Evolutionary conservation across 768 basidiomycete species (phyloP), one percentile per base, ranked within the genome.

Genomic region (Pulveroboletus sp.): DNA sequence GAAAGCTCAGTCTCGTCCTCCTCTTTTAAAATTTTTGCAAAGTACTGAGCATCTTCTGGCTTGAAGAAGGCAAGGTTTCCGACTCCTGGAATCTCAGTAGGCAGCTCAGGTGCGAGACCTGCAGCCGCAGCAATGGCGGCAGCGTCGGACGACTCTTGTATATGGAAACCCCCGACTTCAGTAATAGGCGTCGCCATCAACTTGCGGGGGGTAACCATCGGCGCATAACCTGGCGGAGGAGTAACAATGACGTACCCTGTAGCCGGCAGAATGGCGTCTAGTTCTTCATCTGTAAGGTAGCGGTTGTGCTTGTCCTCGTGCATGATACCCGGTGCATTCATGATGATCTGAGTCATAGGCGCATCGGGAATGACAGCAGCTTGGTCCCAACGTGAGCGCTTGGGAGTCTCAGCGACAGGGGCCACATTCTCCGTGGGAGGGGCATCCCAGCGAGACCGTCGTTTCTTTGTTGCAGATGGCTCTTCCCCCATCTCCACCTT

Each of bases 41-140:
- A 98, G 71, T 98, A 99, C 66, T 94, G 87, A 2, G 94, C 93
- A 58, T 99, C 96, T 71, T 99, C 96, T 1, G 91, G 79, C 70
- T 99, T 99, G 80, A 99, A 93, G 75, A 99, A 98, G 6, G 94
- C 92, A 40, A 99, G 79, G 57, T 86, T 92, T 30, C 96, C 96
- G 39, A 99, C 94, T 28, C 96, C 96, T 26, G 94, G 93, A 56
- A 99, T 98, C 66, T 99, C 95, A 3, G 95, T 97, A 8, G 94
- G 94, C 7, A 95, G 71, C 60, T 99, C 95, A 6, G 89, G 89
- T 18, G 89, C 89, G 42, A 95, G 85, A 41, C 94, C 93, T 0
- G 93, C 90, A 0, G 92, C 93, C 0, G 92, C 93, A 0, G 91
- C 90, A 0, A 81, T 76, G 7, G 92, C 87, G 18, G 89, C 89